phyloP scores from a whole-genome alignment of 192 early-diverging fungal genomes.

The Linnemannia schmuckeri region DNA sequence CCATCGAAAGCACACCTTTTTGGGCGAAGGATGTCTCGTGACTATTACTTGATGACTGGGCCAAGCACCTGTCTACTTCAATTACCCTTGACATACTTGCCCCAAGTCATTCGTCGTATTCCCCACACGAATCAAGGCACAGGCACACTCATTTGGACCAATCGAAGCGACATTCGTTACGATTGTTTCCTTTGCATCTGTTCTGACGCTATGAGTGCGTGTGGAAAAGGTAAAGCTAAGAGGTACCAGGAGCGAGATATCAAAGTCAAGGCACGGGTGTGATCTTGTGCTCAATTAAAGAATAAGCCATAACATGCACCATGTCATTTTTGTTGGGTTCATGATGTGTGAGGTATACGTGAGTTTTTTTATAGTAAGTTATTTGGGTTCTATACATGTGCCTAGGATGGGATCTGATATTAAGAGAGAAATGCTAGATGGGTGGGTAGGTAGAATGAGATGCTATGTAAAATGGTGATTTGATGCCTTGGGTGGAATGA shows the following conservation, averaged over 20 bases:
- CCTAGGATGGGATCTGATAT: background rate
- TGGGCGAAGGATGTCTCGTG: constrained; percentile 2
- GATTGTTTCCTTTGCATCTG: background rate
- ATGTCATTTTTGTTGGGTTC: background rate
- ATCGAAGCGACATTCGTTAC: background rate
- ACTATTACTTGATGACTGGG: background rate
- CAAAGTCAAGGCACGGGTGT: background rate
- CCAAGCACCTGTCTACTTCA: background rate
- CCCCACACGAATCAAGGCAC: background rate
- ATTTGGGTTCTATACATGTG: background rate
- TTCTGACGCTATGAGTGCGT: background rate
- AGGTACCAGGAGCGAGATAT: background rate
- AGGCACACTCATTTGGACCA: background rate
- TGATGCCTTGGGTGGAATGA: background rate
- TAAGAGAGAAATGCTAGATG: background rate
- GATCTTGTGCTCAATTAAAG: background rate
- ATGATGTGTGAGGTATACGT: no score
- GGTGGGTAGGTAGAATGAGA: background rate
- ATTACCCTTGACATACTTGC: background rate
- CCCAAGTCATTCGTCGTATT: background rate
- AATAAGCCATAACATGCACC: background rate
- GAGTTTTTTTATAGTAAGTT: background rate
- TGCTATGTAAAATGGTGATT: background rate
- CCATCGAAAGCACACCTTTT: background rate
- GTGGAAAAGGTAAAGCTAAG: background rate